Conservation (phyloP, 805 yeast species). For the Tetrapisispora namnaoensis region DNA sequence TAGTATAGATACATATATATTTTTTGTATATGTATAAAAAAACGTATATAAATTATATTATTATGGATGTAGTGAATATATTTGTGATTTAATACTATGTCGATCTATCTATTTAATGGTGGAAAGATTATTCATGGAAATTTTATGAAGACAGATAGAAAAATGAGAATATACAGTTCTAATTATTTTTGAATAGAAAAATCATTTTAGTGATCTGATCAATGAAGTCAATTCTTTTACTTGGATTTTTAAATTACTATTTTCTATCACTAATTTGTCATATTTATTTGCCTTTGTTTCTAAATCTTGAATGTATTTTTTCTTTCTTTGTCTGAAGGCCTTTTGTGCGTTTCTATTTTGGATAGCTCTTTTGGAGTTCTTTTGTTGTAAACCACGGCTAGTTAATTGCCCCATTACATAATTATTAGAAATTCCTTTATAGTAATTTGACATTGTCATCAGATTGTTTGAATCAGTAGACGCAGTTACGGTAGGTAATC, state of each 20-base stretch:
- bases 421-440: background rate
- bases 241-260: constrained; percentile 3
- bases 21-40: no score
- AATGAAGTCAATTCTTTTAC: constrained; percentile 1
- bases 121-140: no score
- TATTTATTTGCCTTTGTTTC: constrained; percentile 60
- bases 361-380: constrained; percentile 68
- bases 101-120: no score
- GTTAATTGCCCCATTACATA: background rate
- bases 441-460: background rate
- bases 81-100: no score
- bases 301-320: constrained; percentile 65
- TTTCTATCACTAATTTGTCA: constrained; percentile 46
- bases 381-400: background rate
- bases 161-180: no score
- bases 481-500: background rate
- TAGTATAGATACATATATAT: no score
- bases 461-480: background rate
- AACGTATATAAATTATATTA: no score
- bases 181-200: no score
- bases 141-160: no score
- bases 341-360: constrained; percentile 88
- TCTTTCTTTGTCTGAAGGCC: constrained; percentile 80
- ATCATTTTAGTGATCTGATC: background rate
- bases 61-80: no score